phyloP scores from a whole-genome alignment of 352 stramenopile species.

The Nothophytophthora sp. region DNA sequence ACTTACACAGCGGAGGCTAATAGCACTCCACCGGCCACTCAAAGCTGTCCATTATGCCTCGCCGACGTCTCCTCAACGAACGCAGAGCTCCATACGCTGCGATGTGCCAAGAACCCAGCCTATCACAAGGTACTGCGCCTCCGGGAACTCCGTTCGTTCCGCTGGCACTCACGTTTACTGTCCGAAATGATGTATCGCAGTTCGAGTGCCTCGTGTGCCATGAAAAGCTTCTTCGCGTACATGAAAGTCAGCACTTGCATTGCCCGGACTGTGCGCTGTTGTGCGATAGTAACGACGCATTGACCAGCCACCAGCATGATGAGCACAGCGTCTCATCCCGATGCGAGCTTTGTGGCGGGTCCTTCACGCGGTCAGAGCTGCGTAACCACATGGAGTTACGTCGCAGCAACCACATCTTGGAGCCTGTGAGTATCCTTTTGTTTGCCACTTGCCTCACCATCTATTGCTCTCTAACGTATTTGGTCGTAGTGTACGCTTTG shows the following conservation, averaged over 20 bases:
- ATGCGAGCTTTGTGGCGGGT: slow-evolving; percentile 28
- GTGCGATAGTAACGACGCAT: slow-evolving; percentile 5
- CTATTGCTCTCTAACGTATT: not conserved
- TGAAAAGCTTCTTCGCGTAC: slow-evolving; percentile 24
- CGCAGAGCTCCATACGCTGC: slow-evolving; percentile 42
- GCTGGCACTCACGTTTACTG: no score
- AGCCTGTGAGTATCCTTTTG: slow-evolving; percentile 25
- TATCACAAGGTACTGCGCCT: slow-evolving; percentile 66
- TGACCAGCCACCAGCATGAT: slow-evolving; percentile 18
- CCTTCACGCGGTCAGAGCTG: slow-evolving; percentile 29
- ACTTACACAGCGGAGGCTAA: no score
- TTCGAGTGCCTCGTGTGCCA: slow-evolving; percentile 41
- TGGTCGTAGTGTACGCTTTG: slow-evolving; percentile 41
- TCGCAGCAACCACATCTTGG: slow-evolving; percentile 23
- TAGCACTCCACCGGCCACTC: not conserved
- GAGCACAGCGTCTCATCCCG: slow-evolving; percentile 18
- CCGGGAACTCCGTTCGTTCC: no score
- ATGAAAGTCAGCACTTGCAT: slow-evolving; percentile 42
- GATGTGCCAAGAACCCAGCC: slow-evolving; percentile 40
- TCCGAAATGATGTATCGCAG: slow-evolving; percentile 21
- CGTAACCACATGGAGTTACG: slow-evolving; percentile 17
- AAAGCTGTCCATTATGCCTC: slow-evolving; percentile 34
- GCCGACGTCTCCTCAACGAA: slow-evolving; percentile 28
- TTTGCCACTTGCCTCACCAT: not conserved
- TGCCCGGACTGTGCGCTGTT: slow-evolving; percentile 35